Percentiles rank a stretch among this genome's conserved stretches.
Evolutionary conservation across 1,139 yeast species (phyloP).

Genomic region (Kurtzmaniella quercitrusa): DNA sequence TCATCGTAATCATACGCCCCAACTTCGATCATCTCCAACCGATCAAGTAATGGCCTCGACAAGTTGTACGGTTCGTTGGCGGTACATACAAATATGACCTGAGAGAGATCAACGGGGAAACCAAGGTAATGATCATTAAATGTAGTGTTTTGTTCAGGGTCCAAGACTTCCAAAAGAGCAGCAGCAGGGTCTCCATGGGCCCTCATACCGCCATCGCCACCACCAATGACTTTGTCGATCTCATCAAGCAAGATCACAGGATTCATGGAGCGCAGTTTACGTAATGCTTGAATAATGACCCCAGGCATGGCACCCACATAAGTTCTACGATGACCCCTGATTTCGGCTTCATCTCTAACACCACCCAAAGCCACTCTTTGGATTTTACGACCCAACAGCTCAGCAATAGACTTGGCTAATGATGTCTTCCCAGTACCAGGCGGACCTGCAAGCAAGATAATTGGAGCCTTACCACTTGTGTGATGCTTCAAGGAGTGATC

Average conservation of each 20-base stretch:
- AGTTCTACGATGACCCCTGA: slow-evolving; percentile 88
- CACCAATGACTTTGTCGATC: slow-evolving; percentile 77
- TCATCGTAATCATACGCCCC: slow-evolving; percentile 82
- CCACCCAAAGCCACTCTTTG: slow-evolving; percentile 89
- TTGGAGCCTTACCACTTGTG: slow-evolving; percentile 57
- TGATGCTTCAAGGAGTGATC: slow-evolving; percentile 20
- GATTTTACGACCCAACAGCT: slow-evolving; percentile 72
- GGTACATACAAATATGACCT: slow-evolving; percentile 81
- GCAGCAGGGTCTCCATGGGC: slow-evolving; percentile 89
- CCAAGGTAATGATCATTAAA: slow-evolving; percentile 86
- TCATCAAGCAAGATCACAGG: slow-evolving; percentile 90
- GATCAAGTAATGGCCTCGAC: slow-evolving; percentile 76
- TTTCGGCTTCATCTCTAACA: slow-evolving; percentile 83
- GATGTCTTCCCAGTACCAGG: slow-evolving; percentile 97
- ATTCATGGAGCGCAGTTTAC: slow-evolving; percentile 77
- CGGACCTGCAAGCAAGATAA: slow-evolving; percentile 82
- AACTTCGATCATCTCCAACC: slow-evolving; percentile 80
- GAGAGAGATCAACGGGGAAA: slow-evolving; percentile 82
- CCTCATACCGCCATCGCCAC: slow-evolving; percentile 42
- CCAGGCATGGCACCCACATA: slow-evolving; percentile 97
- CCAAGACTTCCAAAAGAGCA: slow-evolving; percentile 82
- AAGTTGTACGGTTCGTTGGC: slow-evolving; percentile 79
- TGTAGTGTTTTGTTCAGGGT: slow-evolving; percentile 81
- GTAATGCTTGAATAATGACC: slow-evolving; percentile 68
- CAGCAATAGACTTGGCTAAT: slow-evolving; percentile 80